A percentile compares a stretch with the other conserved stretches of the same genome.
Conservation (phyloP, 345 rosid genomes). For the Corymbia maculata region DNA sequence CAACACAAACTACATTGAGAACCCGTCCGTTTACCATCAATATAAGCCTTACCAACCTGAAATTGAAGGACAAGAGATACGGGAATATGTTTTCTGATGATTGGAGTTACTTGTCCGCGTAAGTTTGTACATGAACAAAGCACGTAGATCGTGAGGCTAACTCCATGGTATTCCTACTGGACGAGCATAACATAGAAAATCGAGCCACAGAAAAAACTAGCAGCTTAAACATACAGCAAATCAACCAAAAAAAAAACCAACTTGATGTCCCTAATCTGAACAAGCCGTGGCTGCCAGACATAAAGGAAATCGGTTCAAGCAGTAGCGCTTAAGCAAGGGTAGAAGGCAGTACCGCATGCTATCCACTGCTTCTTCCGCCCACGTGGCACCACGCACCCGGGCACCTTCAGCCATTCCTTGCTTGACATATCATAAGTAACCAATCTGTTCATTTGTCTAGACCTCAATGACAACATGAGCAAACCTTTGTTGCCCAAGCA, state of each 20-base stretch:
- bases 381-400: conserved; percentile 64
- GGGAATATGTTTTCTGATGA: neutral
- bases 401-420: conserved; percentile 84
- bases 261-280: neutral
- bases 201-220: neutral
- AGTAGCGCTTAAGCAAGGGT: conserved; percentile 61
- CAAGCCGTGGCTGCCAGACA: neutral
- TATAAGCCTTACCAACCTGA: neutral
- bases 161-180: neutral
- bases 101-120: neutral
- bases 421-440: conserved; percentile 65
- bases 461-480: conserved; percentile 89
- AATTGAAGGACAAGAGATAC: neutral
- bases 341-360: conserved; percentile 85
- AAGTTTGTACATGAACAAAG: neutral
- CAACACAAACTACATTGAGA: neutral
- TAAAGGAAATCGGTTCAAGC: conserved; percentile 21
- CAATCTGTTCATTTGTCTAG: conserved; percentile 83
- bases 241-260: neutral
- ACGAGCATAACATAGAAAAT: neutral
- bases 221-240: neutral
- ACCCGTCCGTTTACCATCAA: neutral
- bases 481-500: conserved; percentile 97
- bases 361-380: conserved; percentile 87
- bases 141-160: neutral